phyloP scores from a whole-genome alignment of 1,139 yeast genomes.

The Protomyces arabidopsidicola region DNA sequence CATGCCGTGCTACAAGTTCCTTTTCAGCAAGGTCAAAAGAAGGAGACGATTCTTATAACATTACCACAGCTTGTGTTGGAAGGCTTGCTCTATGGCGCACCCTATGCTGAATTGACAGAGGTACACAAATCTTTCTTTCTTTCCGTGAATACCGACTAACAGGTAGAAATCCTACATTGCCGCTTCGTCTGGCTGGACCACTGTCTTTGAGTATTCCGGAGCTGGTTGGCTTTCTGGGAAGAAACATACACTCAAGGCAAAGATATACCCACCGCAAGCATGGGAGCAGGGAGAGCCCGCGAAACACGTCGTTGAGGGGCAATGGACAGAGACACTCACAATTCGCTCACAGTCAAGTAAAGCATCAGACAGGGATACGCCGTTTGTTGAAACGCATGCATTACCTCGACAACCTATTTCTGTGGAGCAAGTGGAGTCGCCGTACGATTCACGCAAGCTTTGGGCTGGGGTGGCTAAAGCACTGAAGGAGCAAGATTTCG shows the following conservation, averaged over 20 bases:
- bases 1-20: slow-evolving; percentile 67
- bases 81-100: slow-evolving; percentile 83
- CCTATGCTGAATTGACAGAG: slow-evolving; percentile 53
- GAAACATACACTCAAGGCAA: slow-evolving; percentile 84
- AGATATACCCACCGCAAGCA: slow-evolving; percentile 53
- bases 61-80: slow-evolving; percentile 94
- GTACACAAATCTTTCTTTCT: background rate
- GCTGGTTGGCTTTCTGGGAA: slow-evolving; percentile 96
- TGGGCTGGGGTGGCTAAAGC: slow-evolving; percentile 91
- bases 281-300: slow-evolving; percentile 45
- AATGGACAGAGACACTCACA: slow-evolving; percentile 55
- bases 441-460: slow-evolving; percentile 73
- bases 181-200: slow-evolving; percentile 68
- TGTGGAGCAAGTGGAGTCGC: slow-evolving; percentile 74
- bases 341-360: background rate
- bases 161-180: slow-evolving; percentile 54
- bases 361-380: slow-evolving; percentile 41
- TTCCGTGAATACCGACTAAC: background rate
- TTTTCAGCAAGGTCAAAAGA: slow-evolving; percentile 41
- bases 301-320: slow-evolving; percentile 74
- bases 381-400: slow-evolving; percentile 66
- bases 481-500: slow-evolving; percentile 65
- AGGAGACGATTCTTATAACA: slow-evolving; percentile 74
- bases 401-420: slow-evolving; percentile 51
- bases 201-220: slow-evolving; percentile 77